These are phyloP conservation scores for Corinectria fuckeliana DNA, from an alignment of 2,329 filamentous ascomycete genomes.

Conservation along the genomic window DNA sequence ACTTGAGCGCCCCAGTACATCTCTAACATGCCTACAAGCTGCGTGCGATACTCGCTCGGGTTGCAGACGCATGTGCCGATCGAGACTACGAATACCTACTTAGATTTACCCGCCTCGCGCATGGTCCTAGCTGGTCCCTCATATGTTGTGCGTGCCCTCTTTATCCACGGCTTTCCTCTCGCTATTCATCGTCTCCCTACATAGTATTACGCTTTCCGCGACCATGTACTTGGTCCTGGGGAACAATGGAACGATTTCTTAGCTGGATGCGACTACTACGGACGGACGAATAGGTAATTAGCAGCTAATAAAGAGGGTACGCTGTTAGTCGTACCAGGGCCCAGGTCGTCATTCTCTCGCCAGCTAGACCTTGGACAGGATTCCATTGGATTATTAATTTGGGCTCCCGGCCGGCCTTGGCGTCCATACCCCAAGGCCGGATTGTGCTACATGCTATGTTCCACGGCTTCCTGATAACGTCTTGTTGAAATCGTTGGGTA, in stretches of 20 bases:
- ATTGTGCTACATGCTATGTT: neutral
- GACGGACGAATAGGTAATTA: neutral
- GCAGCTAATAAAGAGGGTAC: too few relatives aligned
- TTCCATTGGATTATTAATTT: slow-evolving; percentile 10
- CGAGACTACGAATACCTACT: too few relatives aligned
- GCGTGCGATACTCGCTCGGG: neutral
- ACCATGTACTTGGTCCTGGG: slow-evolving; percentile 26
- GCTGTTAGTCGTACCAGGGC: slow-evolving; percentile 18
- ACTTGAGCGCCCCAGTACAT: neutral
- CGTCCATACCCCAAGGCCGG: slow-evolving; percentile 6
- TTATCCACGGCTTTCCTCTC: slow-evolving; percentile 10
- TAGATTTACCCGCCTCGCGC: neutral
- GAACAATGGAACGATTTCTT: slow-evolving; percentile 17
- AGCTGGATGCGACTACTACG: slow-evolving; percentile 6
- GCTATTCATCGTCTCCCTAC: neutral
- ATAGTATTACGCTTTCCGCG: slow-evolving; percentile 6
- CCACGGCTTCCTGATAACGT: slow-evolving; percentile 17
- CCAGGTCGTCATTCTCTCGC: slow-evolving; percentile 22
- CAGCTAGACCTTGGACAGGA: slow-evolving; percentile 17
- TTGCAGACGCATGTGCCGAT: neutral
- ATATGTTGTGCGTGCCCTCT: neutral
- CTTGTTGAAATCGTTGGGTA: slow-evolving; percentile 6
- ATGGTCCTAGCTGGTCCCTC: neutral
- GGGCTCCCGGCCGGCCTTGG: slow-evolving; percentile 8
- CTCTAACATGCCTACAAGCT: slow-evolving; percentile 2